Base-by-base conservation (phyloP, 2,329 filamentous ascomycete genomes). In the Epichloe uncinata region DNA sequence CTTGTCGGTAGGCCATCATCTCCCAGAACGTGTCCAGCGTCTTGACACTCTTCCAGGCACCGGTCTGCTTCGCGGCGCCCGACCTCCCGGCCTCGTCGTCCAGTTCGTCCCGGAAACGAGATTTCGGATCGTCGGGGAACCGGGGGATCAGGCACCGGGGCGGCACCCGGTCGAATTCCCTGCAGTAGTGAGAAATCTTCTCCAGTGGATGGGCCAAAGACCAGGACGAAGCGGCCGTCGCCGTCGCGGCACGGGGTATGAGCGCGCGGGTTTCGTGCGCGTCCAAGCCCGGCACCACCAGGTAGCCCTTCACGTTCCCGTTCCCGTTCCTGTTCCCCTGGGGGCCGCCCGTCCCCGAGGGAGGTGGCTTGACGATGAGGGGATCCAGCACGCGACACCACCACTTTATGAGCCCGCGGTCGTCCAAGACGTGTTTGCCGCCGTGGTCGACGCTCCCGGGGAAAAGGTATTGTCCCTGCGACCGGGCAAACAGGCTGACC, bases 101-200 rank as follows among this genome's bases (percentile, higher is more conserved):
- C 4, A 98, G 71, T 61, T 97, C 91, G 52, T 87, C 78, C 43
- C 95, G 75, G 61, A 90, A 97, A 5, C 93, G 79, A 1, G 89
- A 82, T 64, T 98, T 98, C 1, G 93, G 93, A 55, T 98, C 93
- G 63, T 98, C 93, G 1, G 93, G 93, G 55, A 94, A 95, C 20
- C 84, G 83, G 1, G 93, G 93, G 5, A 98, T 84, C 7, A 97
- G 72, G 62, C 86, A 95, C 52, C 90, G 77, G 0, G 86, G 85
- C 5, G 89, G 87, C 3, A 88, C 81, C 62, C 65, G 68, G 54
- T 71, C 73, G 49, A 71, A 73, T 42, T 81, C 74, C 7, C 76
- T 73, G 12, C 76, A 69, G 57, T 84, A 82, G 51, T 84, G 76
- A 0, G 79, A 82, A 45, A 82, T 78, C 33, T 67, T 65, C 51